Evolutionary conservation across 176 grass and related monocot species (phyloP), one percentile per base, ranked within the genome.

Genomic region (Olyra latifolia): DNA sequence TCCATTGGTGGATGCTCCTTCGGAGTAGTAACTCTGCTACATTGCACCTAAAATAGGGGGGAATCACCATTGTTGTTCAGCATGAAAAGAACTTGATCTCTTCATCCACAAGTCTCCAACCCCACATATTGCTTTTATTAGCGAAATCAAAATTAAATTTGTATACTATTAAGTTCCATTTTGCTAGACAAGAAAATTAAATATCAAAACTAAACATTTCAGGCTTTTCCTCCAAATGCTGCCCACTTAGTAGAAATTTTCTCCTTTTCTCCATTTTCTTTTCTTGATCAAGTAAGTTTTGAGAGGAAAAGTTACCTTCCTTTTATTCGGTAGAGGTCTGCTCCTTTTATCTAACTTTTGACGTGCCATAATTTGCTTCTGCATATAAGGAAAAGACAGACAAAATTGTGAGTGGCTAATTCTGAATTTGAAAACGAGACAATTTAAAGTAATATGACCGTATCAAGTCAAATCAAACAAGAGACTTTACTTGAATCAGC

Each of bases 311-410:
- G 17, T 75, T 87, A 91, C 94, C 91, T 89, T 97, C 83, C 84
- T 91, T 87, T 82, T 97, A 55, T 75, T 91, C 7, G 19, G 42
- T 40, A 77, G 41, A 72, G 59, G 62, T 65, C 78, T 91, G 47
- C 45, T 83, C 57, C 72, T 89, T 87, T 93, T 91, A 17, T 66
- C 74, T 59, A 85, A 69, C 69, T 84, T 97, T 69, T 93, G 93
- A 80, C 49, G 43, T 79, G 76, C 6, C 62, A 69, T 61, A 48
- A 69, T 62, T 89, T 87, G 66, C 73, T 87, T 93, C 90, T 97
- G 77, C 76, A 76, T 79, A 79, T 55, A 86, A 66, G 5, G 17
- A 81, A 22, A 56, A 71, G 23, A n/a, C 71, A 87, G 30, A 66
- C 2, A 57, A 65, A 61, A 72, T 43, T 72, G 23, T 82, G 4